Percentiles rank a stretch among this genome's conserved stretches.
These are phyloP conservation scores for Buddleja alternifolia DNA, from an alignment of 257 asterid species.

Conservation along the genomic window DNA sequence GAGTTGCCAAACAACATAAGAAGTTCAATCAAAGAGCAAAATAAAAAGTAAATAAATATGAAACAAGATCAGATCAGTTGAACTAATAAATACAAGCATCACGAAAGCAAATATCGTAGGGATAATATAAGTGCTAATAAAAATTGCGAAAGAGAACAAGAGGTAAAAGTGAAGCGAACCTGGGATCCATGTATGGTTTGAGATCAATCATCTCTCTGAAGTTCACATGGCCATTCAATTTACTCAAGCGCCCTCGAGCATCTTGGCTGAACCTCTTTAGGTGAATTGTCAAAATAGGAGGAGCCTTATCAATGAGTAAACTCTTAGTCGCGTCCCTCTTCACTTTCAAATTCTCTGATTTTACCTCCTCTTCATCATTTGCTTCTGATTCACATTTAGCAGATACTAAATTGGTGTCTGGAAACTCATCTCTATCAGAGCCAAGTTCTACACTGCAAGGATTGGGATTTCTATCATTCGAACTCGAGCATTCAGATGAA, in stretches of 20 bases:
- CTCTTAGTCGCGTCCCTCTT: slow-evolving; percentile 89
- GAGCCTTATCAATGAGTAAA: slow-evolving; percentile 68
- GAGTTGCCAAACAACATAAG: no score
- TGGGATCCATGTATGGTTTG: slow-evolving; percentile 71
- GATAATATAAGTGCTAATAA: not conserved
- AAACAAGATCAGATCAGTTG: not conserved
- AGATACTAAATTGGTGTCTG: slow-evolving; percentile 28
- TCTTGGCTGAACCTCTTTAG: slow-evolving; percentile 92
- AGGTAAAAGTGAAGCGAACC: slow-evolving; percentile 47
- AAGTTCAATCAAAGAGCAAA: no score
- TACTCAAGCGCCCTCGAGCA: slow-evolving; percentile 82
- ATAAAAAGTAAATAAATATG: no score
- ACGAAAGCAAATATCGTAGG: slow-evolving; percentile 10
- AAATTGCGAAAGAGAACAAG: slow-evolving; percentile 24
- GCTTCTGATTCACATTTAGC: slow-evolving; percentile 43
- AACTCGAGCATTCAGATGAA: slow-evolving; percentile 34
- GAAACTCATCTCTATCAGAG: slow-evolving; percentile 35
- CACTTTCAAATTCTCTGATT: slow-evolving; percentile 62
- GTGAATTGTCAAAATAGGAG: slow-evolving; percentile 78
- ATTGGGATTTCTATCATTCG: slow-evolving; percentile 29
- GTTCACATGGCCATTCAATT: slow-evolving; percentile 81
- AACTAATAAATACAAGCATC: slow-evolving; percentile 9
- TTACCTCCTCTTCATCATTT: slow-evolving; percentile 45
- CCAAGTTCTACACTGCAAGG: slow-evolving; percentile 26
- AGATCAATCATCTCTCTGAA: slow-evolving; percentile 70